Evolutionary conservation across 2,329 filamentous ascomycete genomes (phyloP).

Genomic region (Pseudogymnoascus verrucosus): DNA sequence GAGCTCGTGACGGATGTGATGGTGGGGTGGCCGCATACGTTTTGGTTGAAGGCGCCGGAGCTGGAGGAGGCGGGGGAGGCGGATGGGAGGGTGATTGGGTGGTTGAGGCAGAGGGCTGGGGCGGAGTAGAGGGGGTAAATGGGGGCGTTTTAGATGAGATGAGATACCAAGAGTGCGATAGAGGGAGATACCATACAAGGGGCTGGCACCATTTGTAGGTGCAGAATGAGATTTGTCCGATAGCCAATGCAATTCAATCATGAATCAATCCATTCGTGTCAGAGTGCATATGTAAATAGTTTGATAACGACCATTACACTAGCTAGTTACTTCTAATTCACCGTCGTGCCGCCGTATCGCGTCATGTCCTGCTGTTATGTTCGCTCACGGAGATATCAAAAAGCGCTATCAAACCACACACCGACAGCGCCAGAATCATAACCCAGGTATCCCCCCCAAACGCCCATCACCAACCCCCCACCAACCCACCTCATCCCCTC

Average conservation of each 20-base stretch:
- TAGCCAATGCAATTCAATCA: neutral
- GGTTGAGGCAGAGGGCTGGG: conserved; percentile 34
- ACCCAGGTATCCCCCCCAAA: neutral
- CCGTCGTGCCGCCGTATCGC: neutral
- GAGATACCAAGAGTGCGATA: neutral
- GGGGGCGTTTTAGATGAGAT: neutral
- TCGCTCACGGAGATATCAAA: conserved; percentile 6
- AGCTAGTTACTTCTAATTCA: neutral
- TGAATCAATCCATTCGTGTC: neutral
- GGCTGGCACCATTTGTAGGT: neutral
- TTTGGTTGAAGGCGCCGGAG: conserved; percentile 41
- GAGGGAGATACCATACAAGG: neutral
- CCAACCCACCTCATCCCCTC: neutral
- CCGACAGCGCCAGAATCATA: neutral
- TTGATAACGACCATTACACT: neutral
- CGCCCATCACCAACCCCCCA: neutral
- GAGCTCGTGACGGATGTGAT: conserved; percentile 37
- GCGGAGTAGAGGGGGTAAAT: neutral
- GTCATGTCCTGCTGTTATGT: neutral
- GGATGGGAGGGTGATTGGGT: conserved; percentile 36
- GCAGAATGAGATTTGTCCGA: neutral
- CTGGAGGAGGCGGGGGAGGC: conserved; percentile 34
- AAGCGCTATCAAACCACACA: neutral
- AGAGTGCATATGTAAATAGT: neutral
- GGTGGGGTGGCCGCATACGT: conserved; percentile 43